Evolutionary conservation across 2,329 filamentous ascomycete species (phyloP).

Genomic region (Parascedosporium putredinis): DNA sequence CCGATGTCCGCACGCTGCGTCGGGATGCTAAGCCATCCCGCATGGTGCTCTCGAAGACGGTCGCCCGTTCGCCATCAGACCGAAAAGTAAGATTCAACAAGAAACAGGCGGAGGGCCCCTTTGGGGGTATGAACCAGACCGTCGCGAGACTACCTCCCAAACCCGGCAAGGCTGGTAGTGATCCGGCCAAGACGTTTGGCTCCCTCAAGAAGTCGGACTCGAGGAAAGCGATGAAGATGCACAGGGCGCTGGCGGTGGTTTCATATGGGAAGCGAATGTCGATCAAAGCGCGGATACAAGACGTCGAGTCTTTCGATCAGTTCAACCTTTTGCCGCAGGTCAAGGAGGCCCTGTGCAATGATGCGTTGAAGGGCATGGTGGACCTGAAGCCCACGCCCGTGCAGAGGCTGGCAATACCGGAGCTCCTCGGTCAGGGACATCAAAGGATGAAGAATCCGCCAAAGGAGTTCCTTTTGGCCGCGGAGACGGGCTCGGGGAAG

Average conservation of each 20-base stretch:
- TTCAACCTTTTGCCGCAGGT: constrained; percentile 66
- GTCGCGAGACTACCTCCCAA: constrained; percentile 26
- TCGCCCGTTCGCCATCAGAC: constrained; percentile 28
- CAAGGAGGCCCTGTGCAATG: constrained; percentile 58
- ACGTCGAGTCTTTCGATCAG: constrained; percentile 69
- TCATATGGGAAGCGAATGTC: constrained; percentile 57
- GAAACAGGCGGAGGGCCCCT: constrained; percentile 35
- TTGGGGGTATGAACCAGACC: constrained; percentile 45
- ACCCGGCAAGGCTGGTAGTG: not conserved
- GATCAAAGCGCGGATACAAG: constrained; percentile 46
- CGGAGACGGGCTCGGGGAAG: constrained; percentile 95
- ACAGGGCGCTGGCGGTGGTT: constrained; percentile 64
- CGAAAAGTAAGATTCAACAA: constrained; percentile 25
- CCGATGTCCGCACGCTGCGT: constrained; percentile 1
- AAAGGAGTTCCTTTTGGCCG: constrained; percentile 68
- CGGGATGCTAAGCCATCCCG: constrained; percentile 31
- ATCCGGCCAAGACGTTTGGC: constrained; percentile 4
- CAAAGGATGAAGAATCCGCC: constrained; percentile 18
- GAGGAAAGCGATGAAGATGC: constrained; percentile 87
- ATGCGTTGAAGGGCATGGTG: constrained; percentile 64
- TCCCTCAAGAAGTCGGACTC: constrained; percentile 18
- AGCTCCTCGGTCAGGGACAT: constrained; percentile 49
- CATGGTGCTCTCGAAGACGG: constrained; percentile 47
- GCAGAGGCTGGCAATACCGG: constrained; percentile 80
- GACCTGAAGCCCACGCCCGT: constrained; percentile 78